Percentiles rank a stretch among this genome's conserved stretches.
These are phyloP conservation scores for Phytophthora capsici DNA, from an alignment of 352 stramenopile species.

Conservation along the genomic window DNA sequence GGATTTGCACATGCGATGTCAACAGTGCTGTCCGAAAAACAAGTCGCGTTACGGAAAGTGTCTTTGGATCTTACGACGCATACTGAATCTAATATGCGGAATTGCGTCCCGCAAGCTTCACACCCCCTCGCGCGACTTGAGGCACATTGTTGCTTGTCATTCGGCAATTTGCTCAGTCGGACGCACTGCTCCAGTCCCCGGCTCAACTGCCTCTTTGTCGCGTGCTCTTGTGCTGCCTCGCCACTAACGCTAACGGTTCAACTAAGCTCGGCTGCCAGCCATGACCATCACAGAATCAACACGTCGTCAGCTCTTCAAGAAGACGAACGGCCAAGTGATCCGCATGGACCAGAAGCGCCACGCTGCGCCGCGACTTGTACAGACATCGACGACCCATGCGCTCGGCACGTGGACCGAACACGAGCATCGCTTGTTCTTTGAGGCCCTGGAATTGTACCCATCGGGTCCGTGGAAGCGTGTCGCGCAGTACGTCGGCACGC, in stretches of 20 bases:
- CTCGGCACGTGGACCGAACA: slow-evolving; percentile 32
- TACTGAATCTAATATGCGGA: slow-evolving; percentile 24
- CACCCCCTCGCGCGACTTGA: slow-evolving; percentile 17
- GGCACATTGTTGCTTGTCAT: slow-evolving; percentile 21
- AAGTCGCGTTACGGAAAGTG: slow-evolving; percentile 11
- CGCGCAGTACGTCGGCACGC: slow-evolving; percentile 38
- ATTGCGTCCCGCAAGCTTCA: slow-evolving; percentile 15
- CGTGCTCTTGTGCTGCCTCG: not conserved
- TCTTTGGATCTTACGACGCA: not conserved
- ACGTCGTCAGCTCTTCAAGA: slow-evolving; percentile 24
- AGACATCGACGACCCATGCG: not conserved
- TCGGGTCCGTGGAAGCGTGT: slow-evolving; percentile 57
- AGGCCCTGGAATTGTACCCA: slow-evolving; percentile 44
- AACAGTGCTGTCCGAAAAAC: slow-evolving; percentile 23
- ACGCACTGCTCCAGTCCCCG: slow-evolving; percentile 22
- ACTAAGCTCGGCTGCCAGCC: not conserved
- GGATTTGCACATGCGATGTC: no score
- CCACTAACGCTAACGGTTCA: not conserved
- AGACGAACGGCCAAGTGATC: slow-evolving; percentile 28
- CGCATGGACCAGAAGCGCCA: slow-evolving; percentile 32
- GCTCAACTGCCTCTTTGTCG: slow-evolving; percentile 6
- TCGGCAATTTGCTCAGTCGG: slow-evolving; percentile 32
- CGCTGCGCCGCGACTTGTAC: slow-evolving; percentile 1
- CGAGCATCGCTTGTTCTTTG: slow-evolving; percentile 37
- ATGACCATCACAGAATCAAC: slow-evolving; percentile 38